phyloP scores from a whole-genome alignment of 2,329 filamentous ascomycete genomes.

The Sporothrix phasma region DNA sequence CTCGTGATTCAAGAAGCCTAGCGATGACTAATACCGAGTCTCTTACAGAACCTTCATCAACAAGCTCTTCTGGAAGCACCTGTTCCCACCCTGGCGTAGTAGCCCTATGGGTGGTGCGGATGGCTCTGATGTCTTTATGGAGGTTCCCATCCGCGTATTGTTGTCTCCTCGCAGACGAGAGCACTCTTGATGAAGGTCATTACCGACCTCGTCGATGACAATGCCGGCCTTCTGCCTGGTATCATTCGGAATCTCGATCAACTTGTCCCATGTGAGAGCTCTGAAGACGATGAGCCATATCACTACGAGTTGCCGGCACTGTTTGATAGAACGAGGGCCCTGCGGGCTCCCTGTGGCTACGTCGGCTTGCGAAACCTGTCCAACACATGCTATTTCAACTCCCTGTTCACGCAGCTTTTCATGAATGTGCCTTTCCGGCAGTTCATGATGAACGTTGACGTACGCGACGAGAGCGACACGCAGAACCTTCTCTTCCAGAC shows the following conservation, averaged over 20 bases:
- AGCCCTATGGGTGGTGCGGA: slow-evolving; percentile 17
- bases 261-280: slow-evolving; percentile 39
- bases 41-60: slow-evolving; percentile 28
- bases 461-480: slow-evolving; percentile 43
- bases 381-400: slow-evolving; percentile 97
- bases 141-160: slow-evolving; percentile 27
- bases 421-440: slow-evolving; percentile 85
- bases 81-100: slow-evolving; percentile 48
- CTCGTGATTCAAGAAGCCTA: too few species aligned
- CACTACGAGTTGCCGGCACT: slow-evolving; percentile 49
- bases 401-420: slow-evolving; percentile 84
- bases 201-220: slow-evolving; percentile 43
- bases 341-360: slow-evolving; percentile 72
- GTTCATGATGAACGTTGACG: slow-evolving; percentile 63
- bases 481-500: slow-evolving; percentile 68
- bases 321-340: slow-evolving; percentile 56
- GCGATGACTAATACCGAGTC: not conserved
- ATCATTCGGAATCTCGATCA: slow-evolving; percentile 42
- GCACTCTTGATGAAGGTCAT: slow-evolving; percentile 52
- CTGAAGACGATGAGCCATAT: slow-evolving; percentile 38
- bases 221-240: slow-evolving; percentile 36
- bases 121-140: not conserved
- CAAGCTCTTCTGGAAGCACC: slow-evolving; percentile 50
- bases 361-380: slow-evolving; percentile 86
- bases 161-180: slow-evolving; percentile 47